Conservation (phyloP, 2,329 filamentous ascomycete genomes). For the Penicillium sp. region DNA sequence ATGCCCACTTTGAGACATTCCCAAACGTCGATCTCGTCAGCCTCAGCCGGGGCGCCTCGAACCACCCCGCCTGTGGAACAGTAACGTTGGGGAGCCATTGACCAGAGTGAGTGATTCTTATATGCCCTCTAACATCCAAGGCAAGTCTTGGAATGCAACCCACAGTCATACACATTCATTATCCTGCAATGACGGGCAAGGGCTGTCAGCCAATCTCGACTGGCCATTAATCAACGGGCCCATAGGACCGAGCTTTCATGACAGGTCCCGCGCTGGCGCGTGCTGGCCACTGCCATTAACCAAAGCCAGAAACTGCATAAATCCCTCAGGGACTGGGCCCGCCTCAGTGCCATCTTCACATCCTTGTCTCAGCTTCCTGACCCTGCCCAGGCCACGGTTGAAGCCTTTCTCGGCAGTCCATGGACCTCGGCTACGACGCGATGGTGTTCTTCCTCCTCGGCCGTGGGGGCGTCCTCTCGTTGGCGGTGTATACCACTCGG, state of each 20-base stretch:
- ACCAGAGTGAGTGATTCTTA: too few relatives aligned
- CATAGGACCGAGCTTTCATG: too few relatives aligned
- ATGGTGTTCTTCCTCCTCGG: conserved; percentile 25
- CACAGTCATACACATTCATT: conserved; percentile 7
- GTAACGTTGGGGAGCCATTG: too few relatives aligned
- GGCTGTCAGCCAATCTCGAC: background rate
- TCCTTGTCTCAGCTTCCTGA: conserved; percentile 37
- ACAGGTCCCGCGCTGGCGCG: background rate
- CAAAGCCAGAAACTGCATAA: conserved; percentile 38
- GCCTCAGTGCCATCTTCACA: conserved; percentile 37
- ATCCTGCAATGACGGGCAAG: conserved; percentile 7
- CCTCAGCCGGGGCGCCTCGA: too few relatives aligned
- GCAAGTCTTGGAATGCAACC: background rate
- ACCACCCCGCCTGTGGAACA: too few relatives aligned
- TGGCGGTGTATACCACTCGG: conserved; percentile 29
- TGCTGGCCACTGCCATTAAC: conserved; percentile 19
- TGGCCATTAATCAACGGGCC: too few relatives aligned
- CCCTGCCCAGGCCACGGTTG: conserved; percentile 41
- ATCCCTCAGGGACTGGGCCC: conserved; percentile 35
- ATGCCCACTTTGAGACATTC: too few relatives aligned
- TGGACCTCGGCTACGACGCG: conserved; percentile 32
- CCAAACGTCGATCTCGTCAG: too few relatives aligned
- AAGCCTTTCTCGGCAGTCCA: conserved; percentile 46
- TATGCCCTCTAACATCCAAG: too few relatives aligned
- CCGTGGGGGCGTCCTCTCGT: conserved; percentile 27